Base-by-base conservation (phyloP, 2,329 filamentous ascomycete species). In the Calonectria montana region DNA sequence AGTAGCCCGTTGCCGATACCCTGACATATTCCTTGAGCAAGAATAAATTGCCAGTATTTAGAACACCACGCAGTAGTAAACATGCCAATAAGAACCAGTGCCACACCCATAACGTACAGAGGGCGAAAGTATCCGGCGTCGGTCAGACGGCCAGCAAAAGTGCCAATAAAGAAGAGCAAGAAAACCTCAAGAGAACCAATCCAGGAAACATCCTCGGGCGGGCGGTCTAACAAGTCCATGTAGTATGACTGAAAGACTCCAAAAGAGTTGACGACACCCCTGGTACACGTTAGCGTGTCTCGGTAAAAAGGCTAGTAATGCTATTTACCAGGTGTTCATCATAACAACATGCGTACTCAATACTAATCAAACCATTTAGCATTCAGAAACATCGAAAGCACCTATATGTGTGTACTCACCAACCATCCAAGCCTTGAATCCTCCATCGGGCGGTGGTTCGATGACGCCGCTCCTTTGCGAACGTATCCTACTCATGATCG, bases 1-100 rank as follows among this genome's bases (percentile, higher is more conserved):
- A 94, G 81, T 72, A 87, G 89, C 3, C 92, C 92, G 71, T 89
- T 88, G 2, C 90, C 91, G 0, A 92, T 62, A 3, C 90, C 90
- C 70, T 88, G 81, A 71, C 87, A 88, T n/a, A 91, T 72, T 3
- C 91, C 90, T 77, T 91, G 90, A 0, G 88, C 82, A 1, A 92
- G 81, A 37, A 91, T 79, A 2, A 91, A 78, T 69, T 91, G 90
- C 86, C 87, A 91, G 83, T 91, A 91, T 53, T 82, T 74, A 0
- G 84, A 86, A 47, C 83, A 84, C 23, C 81, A 82, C 0, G 86
- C 84, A 0, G 87, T 86, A 3, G 82, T 79, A 78, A 92, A 89
- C 74, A 88, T 83, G 69, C 88, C 88, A 8, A 88, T 57, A 13
- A 85, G 73, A 53, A 86, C 82, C 57, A 90, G 82, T 3, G 78